These are phyloP conservation scores for Hibiscus syriacus DNA, from an alignment of 345 rosid genomes.

Conservation along the genomic window DNA sequence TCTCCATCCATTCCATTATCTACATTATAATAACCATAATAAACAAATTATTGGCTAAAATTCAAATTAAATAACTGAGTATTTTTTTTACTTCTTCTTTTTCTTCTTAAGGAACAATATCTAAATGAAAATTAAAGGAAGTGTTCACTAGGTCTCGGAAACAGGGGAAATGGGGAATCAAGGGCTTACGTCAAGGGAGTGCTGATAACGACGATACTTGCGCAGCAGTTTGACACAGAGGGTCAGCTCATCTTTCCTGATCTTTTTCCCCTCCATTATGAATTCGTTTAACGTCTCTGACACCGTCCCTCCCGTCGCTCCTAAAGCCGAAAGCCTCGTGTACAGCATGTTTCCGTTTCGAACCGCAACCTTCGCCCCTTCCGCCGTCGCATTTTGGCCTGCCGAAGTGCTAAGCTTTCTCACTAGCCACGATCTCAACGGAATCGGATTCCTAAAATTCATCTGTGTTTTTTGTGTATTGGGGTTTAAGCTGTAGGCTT, in stretches of 20 bases:
- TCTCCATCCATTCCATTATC: conserved; percentile 85
- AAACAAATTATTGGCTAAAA: neutral
- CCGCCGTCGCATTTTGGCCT: conserved; percentile 8
- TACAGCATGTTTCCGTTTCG: conserved; percentile 21
- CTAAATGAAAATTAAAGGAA: conserved; percentile 2
- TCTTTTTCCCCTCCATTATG: conserved; percentile 39
- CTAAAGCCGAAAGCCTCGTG: conserved; percentile 42
- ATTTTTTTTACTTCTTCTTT: neutral
- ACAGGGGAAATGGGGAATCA: neutral
- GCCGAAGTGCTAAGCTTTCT: conserved; percentile 26
- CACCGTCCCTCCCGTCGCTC: conserved; percentile 40
- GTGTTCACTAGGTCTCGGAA: neutral
- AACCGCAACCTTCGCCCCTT: conserved; percentile 1
- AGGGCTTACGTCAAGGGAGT: conserved; percentile 53
- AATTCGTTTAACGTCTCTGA: conserved; percentile 41
- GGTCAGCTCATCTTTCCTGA: conserved; percentile 30
- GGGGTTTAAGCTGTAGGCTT: neutral
- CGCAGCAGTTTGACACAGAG: conserved; percentile 50
- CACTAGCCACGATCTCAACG: conserved; percentile 14
- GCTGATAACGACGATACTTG: conserved; percentile 35
- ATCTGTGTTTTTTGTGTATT: neutral
- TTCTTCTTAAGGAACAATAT: neutral
- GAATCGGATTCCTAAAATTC: conserved; percentile 17
- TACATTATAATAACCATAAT: conserved; percentile 8
- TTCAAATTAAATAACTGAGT: neutral